A percentile compares a stretch with the other conserved stretches of the same genome.
phyloP scores from a whole-genome alignment of 2,329 filamentous ascomycete genomes.

The Talaromyces sp. region DNA sequence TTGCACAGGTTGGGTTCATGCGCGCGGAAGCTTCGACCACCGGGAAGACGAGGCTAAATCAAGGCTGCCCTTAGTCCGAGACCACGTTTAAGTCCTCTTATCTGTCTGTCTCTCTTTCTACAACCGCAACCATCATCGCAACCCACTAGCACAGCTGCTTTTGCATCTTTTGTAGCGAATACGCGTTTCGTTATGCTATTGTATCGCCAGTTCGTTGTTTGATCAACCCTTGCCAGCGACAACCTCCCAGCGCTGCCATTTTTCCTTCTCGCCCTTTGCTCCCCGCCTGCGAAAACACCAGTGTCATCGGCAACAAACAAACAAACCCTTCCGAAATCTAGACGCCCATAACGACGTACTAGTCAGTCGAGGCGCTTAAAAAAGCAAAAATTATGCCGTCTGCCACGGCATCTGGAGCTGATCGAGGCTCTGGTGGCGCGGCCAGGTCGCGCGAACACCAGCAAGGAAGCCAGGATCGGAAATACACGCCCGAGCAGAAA shows the following conservation, averaged over 20 bases:
- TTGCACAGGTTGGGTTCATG: not conserved
- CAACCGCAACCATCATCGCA: not conserved
- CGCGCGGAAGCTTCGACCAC: not conserved
- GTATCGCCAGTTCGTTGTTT: not conserved
- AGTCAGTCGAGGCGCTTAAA: not conserved
- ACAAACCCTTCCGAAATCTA: not conserved
- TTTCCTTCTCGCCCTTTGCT: not conserved
- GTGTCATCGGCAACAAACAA: not conserved
- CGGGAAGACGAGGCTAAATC: not conserved
- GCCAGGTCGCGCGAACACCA: constrained; percentile 44
- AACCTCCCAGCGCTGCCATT: not conserved
- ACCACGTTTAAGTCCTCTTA: not conserved
- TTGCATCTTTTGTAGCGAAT: not conserved
- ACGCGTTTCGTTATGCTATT: not conserved
- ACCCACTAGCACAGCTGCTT: not conserved
- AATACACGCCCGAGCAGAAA: constrained; percentile 86
- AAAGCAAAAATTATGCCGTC: constrained; percentile 29
- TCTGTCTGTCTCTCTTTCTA: not conserved
- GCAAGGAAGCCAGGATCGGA: constrained; percentile 46
- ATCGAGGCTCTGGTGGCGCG: constrained; percentile 32
- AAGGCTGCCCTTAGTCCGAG: not conserved
- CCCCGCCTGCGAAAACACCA: not conserved
- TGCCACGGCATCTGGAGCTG: constrained; percentile 42
- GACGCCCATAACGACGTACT: not conserved
- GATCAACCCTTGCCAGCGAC: not conserved